A percentile compares a stretch with the other conserved stretches of the same genome.
Evolutionary conservation across 1,284 basidiomycete genomes (phyloP).

Genomic region (Papiliotrema flavescens): DNA sequence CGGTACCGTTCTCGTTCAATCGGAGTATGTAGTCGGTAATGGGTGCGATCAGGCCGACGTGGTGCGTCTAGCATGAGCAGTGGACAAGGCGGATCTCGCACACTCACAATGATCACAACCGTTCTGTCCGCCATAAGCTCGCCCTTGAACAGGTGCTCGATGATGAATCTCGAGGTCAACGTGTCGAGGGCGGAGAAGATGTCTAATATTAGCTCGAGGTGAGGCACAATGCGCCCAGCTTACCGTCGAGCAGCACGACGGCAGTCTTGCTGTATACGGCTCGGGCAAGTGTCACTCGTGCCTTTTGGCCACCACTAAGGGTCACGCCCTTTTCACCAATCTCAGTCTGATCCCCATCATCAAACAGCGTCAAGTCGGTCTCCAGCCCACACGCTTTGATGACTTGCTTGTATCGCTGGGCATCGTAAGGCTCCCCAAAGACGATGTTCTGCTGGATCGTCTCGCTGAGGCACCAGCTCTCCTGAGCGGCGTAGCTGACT

Average conservation of each 20-base stretch:
- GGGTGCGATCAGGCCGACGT: slow-evolving; percentile 62
- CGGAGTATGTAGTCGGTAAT: slow-evolving; percentile 63
- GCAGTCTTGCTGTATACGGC: slow-evolving; percentile 64
- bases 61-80: slow-evolving; percentile 59
- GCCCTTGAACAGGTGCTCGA: slow-evolving; percentile 68
- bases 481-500: slow-evolving; percentile 70
- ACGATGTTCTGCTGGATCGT: slow-evolving; percentile 59
- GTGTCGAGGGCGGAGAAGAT: slow-evolving; percentile 54
- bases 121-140: slow-evolving; percentile 67
- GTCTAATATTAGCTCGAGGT: slow-evolving; percentile 51
- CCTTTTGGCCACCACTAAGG: slow-evolving; percentile 61
- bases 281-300: slow-evolving; percentile 67
- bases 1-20: slow-evolving; percentile 55
- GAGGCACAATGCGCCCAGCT: slow-evolving; percentile 8
- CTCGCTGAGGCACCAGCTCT: slow-evolving; percentile 60
- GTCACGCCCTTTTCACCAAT: slow-evolving; percentile 51
- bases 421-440: slow-evolving; percentile 56
- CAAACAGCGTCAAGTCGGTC: slow-evolving; percentile 62
- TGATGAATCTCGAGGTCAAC: slow-evolving; percentile 69
- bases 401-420: slow-evolving; percentile 56
- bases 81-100: slow-evolving; percentile 7
- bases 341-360: slow-evolving; percentile 69
- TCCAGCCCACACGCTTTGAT: slow-evolving; percentile 62
- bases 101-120: slow-evolving; percentile 65
- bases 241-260: slow-evolving; percentile 57